phyloP scores from a whole-genome alignment of 2,329 filamentous ascomycete species.

The Hypocreales sp. region DNA sequence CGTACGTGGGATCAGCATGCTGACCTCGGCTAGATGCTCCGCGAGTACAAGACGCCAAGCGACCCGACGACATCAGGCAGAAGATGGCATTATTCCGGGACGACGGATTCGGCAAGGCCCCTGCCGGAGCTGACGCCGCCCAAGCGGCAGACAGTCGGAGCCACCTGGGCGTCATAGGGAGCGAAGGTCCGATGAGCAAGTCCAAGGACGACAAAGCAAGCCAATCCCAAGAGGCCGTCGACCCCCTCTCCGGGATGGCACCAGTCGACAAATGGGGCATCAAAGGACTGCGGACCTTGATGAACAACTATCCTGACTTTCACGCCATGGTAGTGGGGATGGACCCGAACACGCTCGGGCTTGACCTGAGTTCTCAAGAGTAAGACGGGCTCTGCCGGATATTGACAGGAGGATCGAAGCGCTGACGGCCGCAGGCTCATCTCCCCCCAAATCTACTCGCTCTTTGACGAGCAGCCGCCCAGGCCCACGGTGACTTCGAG shows the following conservation, averaged over 20 bases:
- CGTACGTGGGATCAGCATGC: no score
- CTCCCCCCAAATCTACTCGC: conserved; percentile 43
- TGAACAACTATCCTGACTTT: conserved; percentile 49
- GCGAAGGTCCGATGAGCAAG: conserved; percentile 22
- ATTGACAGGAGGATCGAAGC: background rate
- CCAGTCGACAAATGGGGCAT: conserved; percentile 48
- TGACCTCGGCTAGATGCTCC: conserved; percentile 14
- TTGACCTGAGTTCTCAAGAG: conserved; percentile 43
- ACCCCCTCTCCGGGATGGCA: conserved; percentile 46
- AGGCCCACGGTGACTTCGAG: conserved; percentile 34
- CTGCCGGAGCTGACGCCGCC: conserved; percentile 17
- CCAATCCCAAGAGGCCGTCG: conserved; percentile 27
- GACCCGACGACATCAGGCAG: conserved; percentile 21
- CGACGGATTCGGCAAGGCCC: conserved; percentile 19
- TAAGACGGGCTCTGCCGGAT: conserved; percentile 20
- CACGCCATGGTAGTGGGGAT: conserved; percentile 44
- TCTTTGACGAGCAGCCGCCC: conserved; percentile 44
- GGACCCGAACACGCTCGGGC: conserved; percentile 38
- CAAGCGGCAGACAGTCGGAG: conserved; percentile 21
- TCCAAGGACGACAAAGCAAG: conserved; percentile 26
- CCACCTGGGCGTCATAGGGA: conserved; percentile 30
- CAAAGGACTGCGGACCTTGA: conserved; percentile 46
- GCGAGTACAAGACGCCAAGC: conserved; percentile 27
- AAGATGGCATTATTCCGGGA: conserved; percentile 29
- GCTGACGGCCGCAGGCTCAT: conserved; percentile 26